Conservation (phyloP, 2,329 filamentous ascomycete species). For the Orbilia javanica region DNA sequence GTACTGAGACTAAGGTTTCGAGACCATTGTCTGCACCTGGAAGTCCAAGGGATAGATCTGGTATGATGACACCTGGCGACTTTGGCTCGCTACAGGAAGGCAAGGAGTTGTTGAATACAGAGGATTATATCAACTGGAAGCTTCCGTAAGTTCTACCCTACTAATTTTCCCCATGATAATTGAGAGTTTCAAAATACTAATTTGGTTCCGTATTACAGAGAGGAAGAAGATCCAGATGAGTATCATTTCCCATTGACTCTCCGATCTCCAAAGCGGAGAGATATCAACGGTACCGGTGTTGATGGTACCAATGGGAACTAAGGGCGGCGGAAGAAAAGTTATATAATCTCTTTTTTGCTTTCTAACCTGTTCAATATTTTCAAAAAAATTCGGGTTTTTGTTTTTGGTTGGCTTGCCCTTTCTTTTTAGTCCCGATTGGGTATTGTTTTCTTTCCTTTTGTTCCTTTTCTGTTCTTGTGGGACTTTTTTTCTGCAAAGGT, state of each 20-base stretch:
- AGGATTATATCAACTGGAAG: conserved; percentile 99
- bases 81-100: conserved; percentile 97
- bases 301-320: conserved; percentile 21
- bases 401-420: not conserved
- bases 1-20: conserved; percentile 93
- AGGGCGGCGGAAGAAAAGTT: conserved; percentile 12
- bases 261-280: conserved; percentile 62
- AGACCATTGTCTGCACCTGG: conserved; percentile 93
- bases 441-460: not conserved
- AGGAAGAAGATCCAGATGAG: conserved; percentile 90
- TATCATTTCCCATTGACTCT: conserved; percentile 79
- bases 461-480: not conserved
- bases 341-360: not conserved
- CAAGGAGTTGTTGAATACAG: conserved; percentile 89
- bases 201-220: conserved; percentile 69
- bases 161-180: too few relatives aligned
- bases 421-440: conserved; percentile 4
- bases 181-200: not conserved
- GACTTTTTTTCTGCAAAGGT: conserved; percentile 8
- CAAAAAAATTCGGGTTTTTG: not conserved
- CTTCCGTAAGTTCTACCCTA: conserved; percentile 75
- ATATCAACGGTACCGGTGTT: conserved; percentile 25
- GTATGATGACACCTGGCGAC: conserved; percentile 99
- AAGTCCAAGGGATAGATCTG: conserved; percentile 87
- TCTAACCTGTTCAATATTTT: conserved; percentile 10